phyloP scores from a whole-genome alignment of 176 grass and related monocot species.

The Aegilops tauschii region DNA sequence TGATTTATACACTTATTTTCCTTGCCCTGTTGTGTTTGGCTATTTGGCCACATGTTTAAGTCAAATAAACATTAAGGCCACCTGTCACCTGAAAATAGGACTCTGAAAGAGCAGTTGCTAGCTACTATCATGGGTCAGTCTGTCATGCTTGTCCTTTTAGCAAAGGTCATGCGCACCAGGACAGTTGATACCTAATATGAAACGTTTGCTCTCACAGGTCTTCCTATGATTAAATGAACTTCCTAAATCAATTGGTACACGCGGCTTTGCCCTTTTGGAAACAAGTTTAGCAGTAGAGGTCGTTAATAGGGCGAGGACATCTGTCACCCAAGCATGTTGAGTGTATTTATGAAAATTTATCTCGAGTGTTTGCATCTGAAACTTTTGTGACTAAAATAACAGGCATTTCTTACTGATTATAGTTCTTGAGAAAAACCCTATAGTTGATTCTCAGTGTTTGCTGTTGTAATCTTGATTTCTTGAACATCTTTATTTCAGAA shows the following conservation, averaged over 20 bases:
- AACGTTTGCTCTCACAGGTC: neutral
- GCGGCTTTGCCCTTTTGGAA: neutral
- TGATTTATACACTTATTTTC: neutral
- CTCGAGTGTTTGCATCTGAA: neutral
- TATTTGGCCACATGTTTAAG: neutral
- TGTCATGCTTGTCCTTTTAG: neutral
- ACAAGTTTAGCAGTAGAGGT: neutral
- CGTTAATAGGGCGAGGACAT: neutral
- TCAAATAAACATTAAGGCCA: neutral
- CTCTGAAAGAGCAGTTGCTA: neutral
- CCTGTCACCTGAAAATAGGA: neutral
- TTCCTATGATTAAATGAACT: neutral
- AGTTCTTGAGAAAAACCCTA: too few species aligned
- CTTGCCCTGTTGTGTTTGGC: neutral
- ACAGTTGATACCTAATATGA: neutral
- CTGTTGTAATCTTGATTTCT: neutral
- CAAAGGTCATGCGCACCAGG: neutral
- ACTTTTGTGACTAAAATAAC: neutral
- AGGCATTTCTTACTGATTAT: neutral
- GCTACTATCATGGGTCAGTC: neutral
- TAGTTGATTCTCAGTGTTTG: neutral
- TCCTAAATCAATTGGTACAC: conserved; percentile 4
- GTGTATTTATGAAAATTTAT: conserved; percentile 1
- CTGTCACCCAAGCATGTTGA: neutral
- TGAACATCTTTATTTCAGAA: conserved; percentile 20